Evolutionary conservation across 164 flowering plant genomes (phyloP).

Genomic region (Santalum album): DNA sequence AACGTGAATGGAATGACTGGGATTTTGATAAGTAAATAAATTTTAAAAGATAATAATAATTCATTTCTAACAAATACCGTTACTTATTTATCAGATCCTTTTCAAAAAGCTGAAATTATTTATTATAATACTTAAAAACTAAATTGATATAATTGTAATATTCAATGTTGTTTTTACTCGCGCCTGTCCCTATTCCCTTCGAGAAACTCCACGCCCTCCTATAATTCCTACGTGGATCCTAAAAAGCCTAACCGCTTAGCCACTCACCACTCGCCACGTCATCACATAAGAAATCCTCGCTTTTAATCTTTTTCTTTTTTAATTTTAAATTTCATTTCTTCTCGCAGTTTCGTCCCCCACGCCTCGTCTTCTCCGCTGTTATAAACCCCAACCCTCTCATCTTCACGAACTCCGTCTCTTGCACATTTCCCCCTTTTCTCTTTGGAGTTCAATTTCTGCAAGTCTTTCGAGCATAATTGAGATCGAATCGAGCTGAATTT

Average conservation of each 20-base stretch:
- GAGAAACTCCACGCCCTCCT: too few species aligned
- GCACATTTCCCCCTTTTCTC: neutral
- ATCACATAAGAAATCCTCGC: neutral
- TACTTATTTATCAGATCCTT: too few species aligned
- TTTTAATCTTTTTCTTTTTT: neutral
- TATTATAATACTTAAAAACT: too few species aligned
- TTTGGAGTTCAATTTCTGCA: neutral
- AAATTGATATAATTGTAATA: too few species aligned
- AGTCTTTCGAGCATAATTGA: neutral
- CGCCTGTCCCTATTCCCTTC: too few species aligned
- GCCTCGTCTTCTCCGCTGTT: neutral
- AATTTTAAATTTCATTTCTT: neutral
- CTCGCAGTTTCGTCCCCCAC: neutral
- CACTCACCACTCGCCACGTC: neutral
- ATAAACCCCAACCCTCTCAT: neutral
- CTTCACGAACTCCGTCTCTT: neutral
- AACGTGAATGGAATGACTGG: too few species aligned
- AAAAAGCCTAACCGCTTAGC: neutral
- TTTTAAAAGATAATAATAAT: too few species aligned
- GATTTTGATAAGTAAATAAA: too few species aligned
- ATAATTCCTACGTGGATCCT: neutral
- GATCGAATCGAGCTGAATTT: neutral
- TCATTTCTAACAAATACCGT: too few species aligned
- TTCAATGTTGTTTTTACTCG: too few species aligned
- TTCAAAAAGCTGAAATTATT: too few species aligned